Evolutionary conservation across 768 basidiomycete genomes (phyloP), one percentile per base, ranked within the genome.

Genomic region (Chlorophyllum brunneum): DNA sequence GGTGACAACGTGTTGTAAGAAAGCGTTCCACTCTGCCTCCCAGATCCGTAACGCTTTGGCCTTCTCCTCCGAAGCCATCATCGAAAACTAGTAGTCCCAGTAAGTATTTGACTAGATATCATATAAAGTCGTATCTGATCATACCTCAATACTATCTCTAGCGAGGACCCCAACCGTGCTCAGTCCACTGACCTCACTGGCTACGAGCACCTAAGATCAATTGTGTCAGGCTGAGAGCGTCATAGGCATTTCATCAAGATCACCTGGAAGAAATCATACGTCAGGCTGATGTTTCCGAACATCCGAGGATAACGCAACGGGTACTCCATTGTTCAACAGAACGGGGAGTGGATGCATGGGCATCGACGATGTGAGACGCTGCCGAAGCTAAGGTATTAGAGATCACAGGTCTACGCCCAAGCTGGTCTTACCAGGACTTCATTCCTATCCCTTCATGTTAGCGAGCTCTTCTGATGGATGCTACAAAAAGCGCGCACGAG

Each of bases 241-340:
- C 10, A 7, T 38, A 16, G 2, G 23, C 20, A 31, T 10, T 18
- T 9, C n/a, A n/a, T 4, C 20, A 11, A 40, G 22, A 24, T 46
- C 30, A 44, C 51, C 72, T 90, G 88, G 65, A 77, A 91, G 64
- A 83, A 90, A 65, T 91, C 88, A 61, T 79, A 91, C 0, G 85
- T 82, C 3, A 90, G 70, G 0, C 87, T 86, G 78, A 84, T 81
- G 57, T 86, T 87, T 10, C 86, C 85, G 59, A 91, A 91, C 88
- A 58, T 91, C 89, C 5, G 83, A 87, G 60, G 76, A 79, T 2
- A 91, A 72, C 1, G 79, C 81, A 8, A 91, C 81, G 2, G 84
- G 82, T 5, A 90, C 75, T 1, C 87, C 86, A 52, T 86, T 74
- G 63, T 86, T 90, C 45, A 90, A 63, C 22, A 88, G 61, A n/a